These are phyloP conservation scores for Delphinella strobiligena DNA, from an alignment of 2,329 filamentous ascomycete species.

Conservation along the genomic window DNA sequence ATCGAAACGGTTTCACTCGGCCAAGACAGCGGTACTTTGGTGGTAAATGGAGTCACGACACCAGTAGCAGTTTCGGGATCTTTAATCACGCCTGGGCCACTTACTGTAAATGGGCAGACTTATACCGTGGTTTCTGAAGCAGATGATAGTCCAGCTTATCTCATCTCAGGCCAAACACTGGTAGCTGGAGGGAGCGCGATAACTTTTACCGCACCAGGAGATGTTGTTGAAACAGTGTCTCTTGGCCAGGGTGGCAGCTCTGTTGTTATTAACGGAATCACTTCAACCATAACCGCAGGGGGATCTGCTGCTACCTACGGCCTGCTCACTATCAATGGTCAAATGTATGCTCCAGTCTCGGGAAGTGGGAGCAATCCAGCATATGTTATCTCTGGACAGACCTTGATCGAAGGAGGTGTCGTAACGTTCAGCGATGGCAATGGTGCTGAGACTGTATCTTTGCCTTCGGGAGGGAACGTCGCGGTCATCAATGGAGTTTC, in stretches of 20 bases:
- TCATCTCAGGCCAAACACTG: slow-evolving; percentile 18
- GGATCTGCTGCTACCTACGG: slow-evolving; percentile 18
- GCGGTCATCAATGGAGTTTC: slow-evolving; percentile 25
- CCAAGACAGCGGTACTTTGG: slow-evolving; percentile 8
- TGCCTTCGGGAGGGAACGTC: slow-evolving; percentile 24
- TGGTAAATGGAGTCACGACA: slow-evolving; percentile 13
- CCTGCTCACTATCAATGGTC: slow-evolving; percentile 18
- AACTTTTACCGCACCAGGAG: slow-evolving; percentile 12
- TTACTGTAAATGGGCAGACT: slow-evolving; percentile 5
- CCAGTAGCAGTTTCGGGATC: slow-evolving; percentile 2
- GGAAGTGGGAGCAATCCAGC: too few relatives aligned
- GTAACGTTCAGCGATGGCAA: slow-evolving; percentile 7
- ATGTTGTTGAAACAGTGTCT: too few relatives aligned
- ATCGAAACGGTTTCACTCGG: slow-evolving; percentile 11
- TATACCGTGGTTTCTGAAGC: too few relatives aligned
- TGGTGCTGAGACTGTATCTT: slow-evolving; percentile 11
- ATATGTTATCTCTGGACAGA: slow-evolving; percentile 7
- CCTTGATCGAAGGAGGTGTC: slow-evolving; percentile 6
- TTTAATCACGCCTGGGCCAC: neutral
- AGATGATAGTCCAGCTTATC: too few relatives aligned
- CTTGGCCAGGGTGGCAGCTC: neutral
- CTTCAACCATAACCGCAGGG: slow-evolving; percentile 4
- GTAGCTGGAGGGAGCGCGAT: slow-evolving; percentile 17
- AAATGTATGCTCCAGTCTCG: slow-evolving; percentile 7
- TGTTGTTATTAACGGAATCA: slow-evolving; percentile 25